phyloP scores from a whole-genome alignment of 306 rosid genomes.

The Elaeagnus macrophylla region DNA sequence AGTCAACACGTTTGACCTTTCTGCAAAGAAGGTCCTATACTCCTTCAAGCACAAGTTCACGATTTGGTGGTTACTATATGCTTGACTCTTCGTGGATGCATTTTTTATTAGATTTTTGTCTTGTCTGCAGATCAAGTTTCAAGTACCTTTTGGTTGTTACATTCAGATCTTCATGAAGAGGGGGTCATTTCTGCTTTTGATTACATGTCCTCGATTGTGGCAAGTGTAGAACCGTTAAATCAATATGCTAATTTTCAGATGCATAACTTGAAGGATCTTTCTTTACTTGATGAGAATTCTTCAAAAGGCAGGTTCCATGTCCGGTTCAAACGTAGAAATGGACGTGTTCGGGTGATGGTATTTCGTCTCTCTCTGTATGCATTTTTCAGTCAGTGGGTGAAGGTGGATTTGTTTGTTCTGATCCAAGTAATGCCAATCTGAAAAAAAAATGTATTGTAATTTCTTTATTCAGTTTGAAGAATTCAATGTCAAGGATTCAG shows the following conservation, averaged over 20 bases:
- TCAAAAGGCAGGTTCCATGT: constrained; percentile 63
- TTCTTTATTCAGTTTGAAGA: constrained; percentile 49
- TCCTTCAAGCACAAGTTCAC: too few species aligned
- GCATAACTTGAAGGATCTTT: constrained; percentile 24
- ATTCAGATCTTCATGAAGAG: constrained; percentile 81
- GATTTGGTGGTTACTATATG: background rate
- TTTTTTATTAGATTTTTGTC: constrained; percentile 10
- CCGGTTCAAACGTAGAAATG: constrained; percentile 84
- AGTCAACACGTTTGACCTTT: constrained; percentile 1
- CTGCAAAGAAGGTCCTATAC: background rate
- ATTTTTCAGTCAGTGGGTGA: constrained; percentile 6
- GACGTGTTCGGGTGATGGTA: constrained; percentile 83
- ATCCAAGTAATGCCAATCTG: constrained; percentile 11
- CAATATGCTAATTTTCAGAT: constrained; percentile 33
- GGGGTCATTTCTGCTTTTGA: constrained; percentile 53
- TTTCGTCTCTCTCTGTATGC: constrained; percentile 17
- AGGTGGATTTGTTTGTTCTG: background rate
- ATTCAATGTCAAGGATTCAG: constrained; percentile 43
- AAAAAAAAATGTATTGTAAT: background rate
- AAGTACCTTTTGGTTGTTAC: constrained; percentile 64
- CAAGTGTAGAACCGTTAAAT: constrained; percentile 52
- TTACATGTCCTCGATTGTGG: constrained; percentile 81
- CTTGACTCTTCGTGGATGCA: background rate
- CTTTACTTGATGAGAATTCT: constrained; percentile 33
- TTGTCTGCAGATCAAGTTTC: constrained; percentile 59